Percentiles rank a stretch among this genome's conserved stretches.
Conservation (phyloP, 2,329 filamentous ascomycete genomes). For the Cladosporium phlei region DNA sequence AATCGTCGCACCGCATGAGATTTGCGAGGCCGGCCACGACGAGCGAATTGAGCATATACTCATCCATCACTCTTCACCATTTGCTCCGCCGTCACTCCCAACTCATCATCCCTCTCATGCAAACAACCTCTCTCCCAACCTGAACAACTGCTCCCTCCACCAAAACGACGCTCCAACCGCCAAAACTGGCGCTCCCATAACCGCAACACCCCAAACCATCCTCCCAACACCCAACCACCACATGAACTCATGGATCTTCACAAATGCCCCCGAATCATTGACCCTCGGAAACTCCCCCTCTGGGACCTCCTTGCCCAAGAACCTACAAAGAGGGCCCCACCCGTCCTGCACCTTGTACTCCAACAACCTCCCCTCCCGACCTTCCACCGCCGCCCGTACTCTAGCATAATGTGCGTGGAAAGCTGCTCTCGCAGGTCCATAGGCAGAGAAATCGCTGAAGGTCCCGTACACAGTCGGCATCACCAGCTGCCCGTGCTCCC, state of each 20-base stretch:
- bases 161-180: conserved; percentile 2
- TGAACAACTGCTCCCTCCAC: not conserved
- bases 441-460: conserved; percentile 7
- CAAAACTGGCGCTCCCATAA: conserved; percentile 6
- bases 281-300: conserved; percentile 10
- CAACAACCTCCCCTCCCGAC: conserved; percentile 12
- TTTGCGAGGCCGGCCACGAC: no score
- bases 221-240: conserved; percentile 18
- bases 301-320: not conserved
- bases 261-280: conserved; percentile 14
- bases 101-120: no score
- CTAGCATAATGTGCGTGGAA: conserved; percentile 12
- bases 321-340: conserved; percentile 8
- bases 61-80: no score
- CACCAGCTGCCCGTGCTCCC: conserved; percentile 14
- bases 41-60: no score
- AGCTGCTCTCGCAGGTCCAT: conserved; percentile 7
- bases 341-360: conserved; percentile 14
- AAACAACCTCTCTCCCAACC: not conserved
- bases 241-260: conserved; percentile 18
- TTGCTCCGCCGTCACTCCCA: no score
- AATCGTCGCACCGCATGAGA: no score
- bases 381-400: conserved; percentile 1
- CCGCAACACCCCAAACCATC: conserved; percentile 15
- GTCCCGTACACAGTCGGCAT: conserved; percentile 13